Evolutionary conservation across 2,329 filamentous ascomycete genomes (phyloP).

Genomic region (Pseudogymnoascus sp.): DNA sequence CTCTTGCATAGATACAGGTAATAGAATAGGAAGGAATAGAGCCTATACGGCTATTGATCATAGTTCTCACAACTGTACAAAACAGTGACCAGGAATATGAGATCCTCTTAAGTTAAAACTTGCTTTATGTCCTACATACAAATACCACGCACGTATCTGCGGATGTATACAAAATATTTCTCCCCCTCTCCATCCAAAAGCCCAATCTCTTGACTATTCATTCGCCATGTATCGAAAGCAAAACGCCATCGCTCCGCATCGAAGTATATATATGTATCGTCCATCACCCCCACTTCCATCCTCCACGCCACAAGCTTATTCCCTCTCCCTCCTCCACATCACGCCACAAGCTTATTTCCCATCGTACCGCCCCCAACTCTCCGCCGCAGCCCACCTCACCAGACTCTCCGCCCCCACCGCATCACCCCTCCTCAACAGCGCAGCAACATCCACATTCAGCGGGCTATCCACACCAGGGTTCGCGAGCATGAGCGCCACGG

Average conservation of each 20-base stretch:
- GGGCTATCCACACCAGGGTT: slow-evolving; percentile 66
- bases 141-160: neutral
- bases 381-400: slow-evolving; percentile 62
- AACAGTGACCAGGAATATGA: neutral
- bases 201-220: neutral
- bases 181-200: neutral
- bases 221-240: slow-evolving; percentile 2
- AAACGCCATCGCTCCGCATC: slow-evolving; percentile 1
- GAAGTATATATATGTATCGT: neutral
- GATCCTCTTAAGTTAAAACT: neutral
- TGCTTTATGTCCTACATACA: neutral
- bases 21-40: neutral
- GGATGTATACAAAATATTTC: neutral
- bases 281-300: neutral
- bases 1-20: neutral
- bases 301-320: neutral
- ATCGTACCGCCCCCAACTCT: slow-evolving; percentile 37
- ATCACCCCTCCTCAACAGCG: slow-evolving; percentile 61
- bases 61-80: neutral
- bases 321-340: neutral
- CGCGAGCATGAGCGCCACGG: slow-evolving; percentile 60
- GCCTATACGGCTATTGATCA: neutral
- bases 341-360: slow-evolving; percentile 19
- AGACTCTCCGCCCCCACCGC: slow-evolving; percentile 57
- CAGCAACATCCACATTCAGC: slow-evolving; percentile 71